A percentile compares a stretch with the other conserved stretches of the same genome.
phyloP scores from a whole-genome alignment of 2,329 filamentous ascomycete genomes.

The Colletotrichum liaoningense region DNA sequence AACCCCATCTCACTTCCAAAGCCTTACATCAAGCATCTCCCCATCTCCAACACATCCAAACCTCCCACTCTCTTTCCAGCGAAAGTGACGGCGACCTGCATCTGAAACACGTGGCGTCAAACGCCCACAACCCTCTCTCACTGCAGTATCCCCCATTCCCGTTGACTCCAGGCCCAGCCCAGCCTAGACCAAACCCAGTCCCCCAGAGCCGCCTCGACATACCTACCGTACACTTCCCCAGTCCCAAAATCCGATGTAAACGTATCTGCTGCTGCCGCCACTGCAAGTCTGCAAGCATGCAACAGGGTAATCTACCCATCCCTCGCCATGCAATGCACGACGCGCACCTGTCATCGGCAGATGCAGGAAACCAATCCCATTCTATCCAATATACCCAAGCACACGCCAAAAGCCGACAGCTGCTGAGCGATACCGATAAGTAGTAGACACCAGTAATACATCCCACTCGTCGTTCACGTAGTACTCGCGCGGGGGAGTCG shows the following conservation, averaged over 20 bases:
- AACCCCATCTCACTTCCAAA: background rate
- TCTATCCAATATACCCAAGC: background rate
- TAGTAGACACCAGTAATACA: background rate
- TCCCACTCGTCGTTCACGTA: too few species aligned
- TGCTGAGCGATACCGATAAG: background rate
- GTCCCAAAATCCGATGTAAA: too few species aligned
- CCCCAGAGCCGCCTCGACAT: background rate
- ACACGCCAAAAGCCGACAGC: background rate
- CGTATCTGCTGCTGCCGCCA: too few species aligned
- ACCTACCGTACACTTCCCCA: background rate
- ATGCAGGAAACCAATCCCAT: background rate
- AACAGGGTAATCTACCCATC: background rate
- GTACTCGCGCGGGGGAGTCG: background rate
- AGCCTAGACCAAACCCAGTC: background rate
- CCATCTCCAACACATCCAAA: background rate
- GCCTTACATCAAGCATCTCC: too few species aligned
- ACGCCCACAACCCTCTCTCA: background rate
- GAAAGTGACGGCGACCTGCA: slow-evolving; percentile 13
- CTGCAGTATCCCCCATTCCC: background rate
- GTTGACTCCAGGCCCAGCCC: background rate
- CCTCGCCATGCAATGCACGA: background rate
- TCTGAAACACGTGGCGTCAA: slow-evolving; percentile 23
- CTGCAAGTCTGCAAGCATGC: too few species aligned
- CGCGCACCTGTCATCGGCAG: background rate
- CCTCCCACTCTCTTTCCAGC: background rate